Evolutionary conservation across 352 stramenopile genomes (phyloP).

Genomic region (Phytopythium vexans): DNA sequence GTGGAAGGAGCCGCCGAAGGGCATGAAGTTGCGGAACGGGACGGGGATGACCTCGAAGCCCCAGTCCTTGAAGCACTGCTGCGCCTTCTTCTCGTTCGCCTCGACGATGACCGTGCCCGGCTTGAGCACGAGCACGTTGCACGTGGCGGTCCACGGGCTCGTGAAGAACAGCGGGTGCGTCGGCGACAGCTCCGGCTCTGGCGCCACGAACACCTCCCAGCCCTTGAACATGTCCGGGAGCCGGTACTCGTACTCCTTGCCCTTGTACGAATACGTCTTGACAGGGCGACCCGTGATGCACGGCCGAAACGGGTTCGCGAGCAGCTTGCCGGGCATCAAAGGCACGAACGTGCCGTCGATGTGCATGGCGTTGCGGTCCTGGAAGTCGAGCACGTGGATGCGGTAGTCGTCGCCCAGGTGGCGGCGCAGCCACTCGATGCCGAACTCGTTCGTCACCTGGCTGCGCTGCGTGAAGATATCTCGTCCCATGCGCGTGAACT

Average conservation of each 20-base stretch:
- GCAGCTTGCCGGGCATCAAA: constrained; percentile 80
- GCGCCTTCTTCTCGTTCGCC: constrained; percentile 77
- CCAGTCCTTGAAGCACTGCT: constrained; percentile 85
- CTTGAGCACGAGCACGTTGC: constrained; percentile 87
- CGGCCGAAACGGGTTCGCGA: constrained; percentile 84
- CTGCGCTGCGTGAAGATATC: constrained; percentile 91
- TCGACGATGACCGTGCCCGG: constrained; percentile 82
- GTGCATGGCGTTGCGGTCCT: constrained; percentile 91
- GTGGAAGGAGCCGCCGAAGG: constrained; percentile 88
- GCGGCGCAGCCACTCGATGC: constrained; percentile 87
- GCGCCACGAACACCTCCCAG: constrained; percentile 88
- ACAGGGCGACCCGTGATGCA: constrained; percentile 85
- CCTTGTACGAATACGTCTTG: constrained; percentile 89
- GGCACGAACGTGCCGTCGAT: constrained; percentile 89
- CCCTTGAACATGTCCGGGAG: constrained; percentile 91
- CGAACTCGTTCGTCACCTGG: constrained; percentile 90
- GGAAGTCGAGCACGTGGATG: constrained; percentile 88
- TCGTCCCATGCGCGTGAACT: constrained; percentile 88
- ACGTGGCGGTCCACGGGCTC: constrained; percentile 88
- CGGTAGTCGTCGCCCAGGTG: constrained; percentile 85
- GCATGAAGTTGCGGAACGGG: constrained; percentile 90
- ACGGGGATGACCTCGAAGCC: constrained; percentile 87
- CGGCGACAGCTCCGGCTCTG: constrained; percentile 73
- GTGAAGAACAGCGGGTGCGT: constrained; percentile 88
- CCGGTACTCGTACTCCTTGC: constrained; percentile 84